These are phyloP conservation scores for Ceratocystis variospora DNA, from an alignment of 2,329 filamentous ascomycete species.

Conservation along the genomic window DNA sequence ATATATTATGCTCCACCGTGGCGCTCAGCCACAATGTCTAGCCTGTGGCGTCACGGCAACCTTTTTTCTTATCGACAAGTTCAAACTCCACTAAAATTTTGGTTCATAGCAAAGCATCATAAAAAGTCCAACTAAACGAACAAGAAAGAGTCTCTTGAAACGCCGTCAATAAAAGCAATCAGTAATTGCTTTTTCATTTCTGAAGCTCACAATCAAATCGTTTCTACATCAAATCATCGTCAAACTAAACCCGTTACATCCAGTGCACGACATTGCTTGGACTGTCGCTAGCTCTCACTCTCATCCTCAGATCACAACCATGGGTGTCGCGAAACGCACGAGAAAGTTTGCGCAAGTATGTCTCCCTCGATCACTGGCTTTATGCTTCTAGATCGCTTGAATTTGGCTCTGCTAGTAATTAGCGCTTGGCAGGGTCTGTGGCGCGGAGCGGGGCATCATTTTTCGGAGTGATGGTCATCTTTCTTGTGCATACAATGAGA, in stretches of 20 bases:
- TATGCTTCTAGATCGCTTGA: background rate
- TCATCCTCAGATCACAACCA: slow-evolving; percentile 28
- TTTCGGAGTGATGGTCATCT: background rate
- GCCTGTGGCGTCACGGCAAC: background rate
- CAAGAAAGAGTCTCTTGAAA: no score
- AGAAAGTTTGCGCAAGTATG: slow-evolving; percentile 69
- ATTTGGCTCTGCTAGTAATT: background rate
- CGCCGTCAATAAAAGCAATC: no score
- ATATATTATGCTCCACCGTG: background rate
- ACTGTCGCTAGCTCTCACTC: no score
- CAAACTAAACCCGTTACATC: no score
- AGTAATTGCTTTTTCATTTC: no score
- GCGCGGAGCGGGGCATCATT: background rate
- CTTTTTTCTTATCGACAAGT: slow-evolving; percentile 18
- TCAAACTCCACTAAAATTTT: slow-evolving; percentile 19
- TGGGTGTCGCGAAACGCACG: slow-evolving; percentile 83
- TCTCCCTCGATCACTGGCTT: background rate
- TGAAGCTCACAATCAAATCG: no score
- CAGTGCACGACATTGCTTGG: no score
- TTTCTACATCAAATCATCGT: no score
- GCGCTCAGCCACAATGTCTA: background rate
- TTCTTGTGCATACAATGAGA: background rate
- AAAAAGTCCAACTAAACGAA: background rate
- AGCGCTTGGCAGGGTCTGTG: background rate
- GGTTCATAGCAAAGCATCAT: slow-evolving; percentile 12